These are phyloP conservation scores for Penicillium sclerotiorum DNA, from an alignment of 2,329 filamentous ascomycete genomes.

Conservation along the genomic window DNA sequence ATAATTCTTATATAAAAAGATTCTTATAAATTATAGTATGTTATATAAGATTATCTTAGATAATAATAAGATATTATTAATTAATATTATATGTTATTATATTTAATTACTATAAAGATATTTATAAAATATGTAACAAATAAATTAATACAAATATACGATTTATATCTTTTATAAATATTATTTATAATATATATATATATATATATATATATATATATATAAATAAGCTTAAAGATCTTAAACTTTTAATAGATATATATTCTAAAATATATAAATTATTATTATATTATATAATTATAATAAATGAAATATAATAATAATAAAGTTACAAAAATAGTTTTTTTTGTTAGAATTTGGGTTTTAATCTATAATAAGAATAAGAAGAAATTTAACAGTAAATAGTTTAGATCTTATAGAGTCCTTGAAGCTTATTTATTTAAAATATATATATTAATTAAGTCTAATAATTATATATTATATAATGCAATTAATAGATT, in stretches of 20 bases:
- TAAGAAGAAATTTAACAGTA: not conserved
- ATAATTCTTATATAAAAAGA: no score
- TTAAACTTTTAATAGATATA: not conserved
- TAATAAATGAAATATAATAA: not conserved
- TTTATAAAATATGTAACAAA: constrained; percentile 12
- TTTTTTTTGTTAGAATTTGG: not conserved
- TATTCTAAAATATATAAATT: not conserved
- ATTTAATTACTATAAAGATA: not conserved
- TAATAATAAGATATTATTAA: not conserved
- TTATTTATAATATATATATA: not conserved
- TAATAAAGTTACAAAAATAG: no score
- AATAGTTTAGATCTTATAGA: not conserved
- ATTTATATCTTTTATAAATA: not conserved
- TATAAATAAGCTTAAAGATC: no score
- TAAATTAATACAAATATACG: constrained; percentile 1
- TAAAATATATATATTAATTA: not conserved
- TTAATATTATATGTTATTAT: no score
- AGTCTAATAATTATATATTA: not conserved
- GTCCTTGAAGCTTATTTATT: no score
- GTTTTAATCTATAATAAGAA: not conserved
- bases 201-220: not conserved
- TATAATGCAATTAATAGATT: not conserved
- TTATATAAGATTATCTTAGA: not conserved
- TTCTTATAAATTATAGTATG: not conserved
- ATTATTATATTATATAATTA: not conserved